Base-by-base conservation (phyloP, 768 basidiomycete species). In the Tricholoma hemisulphureum region DNA sequence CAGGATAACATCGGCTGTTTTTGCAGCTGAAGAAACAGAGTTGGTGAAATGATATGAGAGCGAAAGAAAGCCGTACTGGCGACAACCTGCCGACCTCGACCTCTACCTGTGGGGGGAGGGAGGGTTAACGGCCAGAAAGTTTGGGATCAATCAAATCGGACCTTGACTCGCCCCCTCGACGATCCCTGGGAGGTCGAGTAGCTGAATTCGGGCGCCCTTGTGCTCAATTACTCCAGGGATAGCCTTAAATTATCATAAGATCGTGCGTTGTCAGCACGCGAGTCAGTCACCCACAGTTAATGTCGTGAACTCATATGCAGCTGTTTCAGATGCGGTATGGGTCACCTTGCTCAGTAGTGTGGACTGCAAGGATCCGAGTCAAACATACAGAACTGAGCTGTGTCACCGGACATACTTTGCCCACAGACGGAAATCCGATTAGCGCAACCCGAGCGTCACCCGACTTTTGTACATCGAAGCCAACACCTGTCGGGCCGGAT, bases 161-260 rank as follows among this genome's bases (percentile, higher is more conserved):
- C 87, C 88, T 77, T 92, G 88, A 66, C 89, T 91, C 18, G 93
- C 93, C 13, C 93, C 93, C 73, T 95, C 93, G 7, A 98, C 93
- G 63, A 98, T 98, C 72, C 95, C 95, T 2, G 95, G 95, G 29
- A 98, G 77, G 83, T 98, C 95, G 14, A 98, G 83, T 43, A 98
- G 81, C 69, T 99, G 97, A 56, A 98, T 95, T 41, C 93, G 83
- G 35, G 81, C 82, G 26, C 97, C 97, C 71, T 96, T 87, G 70
- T 98, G 91, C 67, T 98, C 95, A 16, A 98, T 85, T 3, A 98
- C 97, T 50, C 97, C 97, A 32, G 97, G 96, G 59, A 99, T 98
- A 9, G 97, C 96, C 86, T 92, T 62, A 41, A 49, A 55, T 8
- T 23, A 60, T 37, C 60, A 52, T 58, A 55, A 63, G 35, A 35